Conservation (phyloP, 768 basidiomycete species). For the Cystofilobasidium bisporidii region DNA sequence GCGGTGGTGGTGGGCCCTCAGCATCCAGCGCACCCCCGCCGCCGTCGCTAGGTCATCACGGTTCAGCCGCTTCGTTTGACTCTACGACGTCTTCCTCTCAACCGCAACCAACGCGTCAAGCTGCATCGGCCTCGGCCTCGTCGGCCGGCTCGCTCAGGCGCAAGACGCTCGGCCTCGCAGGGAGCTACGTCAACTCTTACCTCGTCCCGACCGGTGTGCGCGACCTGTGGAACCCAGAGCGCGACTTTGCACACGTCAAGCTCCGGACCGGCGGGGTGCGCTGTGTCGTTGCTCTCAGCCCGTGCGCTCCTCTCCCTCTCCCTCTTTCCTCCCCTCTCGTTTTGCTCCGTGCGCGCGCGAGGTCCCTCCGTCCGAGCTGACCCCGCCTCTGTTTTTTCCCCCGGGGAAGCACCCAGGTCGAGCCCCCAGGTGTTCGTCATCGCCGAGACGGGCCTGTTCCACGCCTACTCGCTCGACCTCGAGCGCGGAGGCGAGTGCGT, state of each 20-base stretch:
- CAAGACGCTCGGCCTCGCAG: conserved; percentile 4
- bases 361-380: too few species aligned
- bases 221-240: conserved; percentile 92
- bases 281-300: conserved; percentile 79
- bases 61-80: conserved; percentile 31
- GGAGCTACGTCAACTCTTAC: conserved; percentile 37
- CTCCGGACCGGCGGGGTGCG: conserved; percentile 60
- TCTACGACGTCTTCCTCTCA: conserved; percentile 3
- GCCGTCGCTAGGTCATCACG: conserved; percentile 33
- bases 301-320: conserved; percentile 55
- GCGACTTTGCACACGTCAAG: conserved; percentile 86
- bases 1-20: too few species aligned
- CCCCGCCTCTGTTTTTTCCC: too few species aligned
- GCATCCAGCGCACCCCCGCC: conserved; percentile 27
- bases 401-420: too few species aligned
- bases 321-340: background rate
- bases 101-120: conserved; percentile 16
- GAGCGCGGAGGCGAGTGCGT: conserved; percentile 93
- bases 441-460: conserved; percentile 89
- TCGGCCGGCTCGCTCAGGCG: conserved; percentile 15
- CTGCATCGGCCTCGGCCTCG: conserved; percentile 18
- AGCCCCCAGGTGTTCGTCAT: conserved; percentile 97
- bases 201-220: conserved; percentile 73
- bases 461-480: conserved; percentile 88
- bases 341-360: background rate